Conservation (phyloP, 805 yeast genomes). For the Candida insectalens region DNA sequence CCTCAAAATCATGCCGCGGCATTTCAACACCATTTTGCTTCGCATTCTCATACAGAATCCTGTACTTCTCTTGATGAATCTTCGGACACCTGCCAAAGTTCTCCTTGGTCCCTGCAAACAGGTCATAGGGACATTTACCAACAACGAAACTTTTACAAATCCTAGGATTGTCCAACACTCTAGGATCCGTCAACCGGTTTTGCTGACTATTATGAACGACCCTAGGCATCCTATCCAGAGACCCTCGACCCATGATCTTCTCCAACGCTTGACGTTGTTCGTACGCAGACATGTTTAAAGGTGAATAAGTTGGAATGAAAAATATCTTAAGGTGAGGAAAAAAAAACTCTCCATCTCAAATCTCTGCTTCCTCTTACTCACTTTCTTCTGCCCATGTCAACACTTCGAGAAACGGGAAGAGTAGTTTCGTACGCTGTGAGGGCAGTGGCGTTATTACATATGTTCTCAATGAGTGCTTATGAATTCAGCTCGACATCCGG, state of each 20-base stretch:
- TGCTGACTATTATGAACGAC: constrained; percentile 3
- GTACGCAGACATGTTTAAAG: constrained; percentile 33
- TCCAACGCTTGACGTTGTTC: constrained; percentile 70
- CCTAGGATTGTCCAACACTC: constrained; percentile 39
- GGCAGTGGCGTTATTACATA: constrained; percentile 57
- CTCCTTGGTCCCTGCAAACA: constrained; percentile 74
- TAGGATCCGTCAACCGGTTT: constrained; percentile 11
- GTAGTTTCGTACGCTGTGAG: constrained; percentile 34
- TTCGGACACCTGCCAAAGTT: constrained; percentile 74
- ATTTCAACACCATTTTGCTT: constrained; percentile 25
- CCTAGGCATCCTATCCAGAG: constrained; percentile 22
- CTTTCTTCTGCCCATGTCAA: not conserved
- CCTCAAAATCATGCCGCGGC: constrained; percentile 33
- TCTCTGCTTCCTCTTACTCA: not conserved
- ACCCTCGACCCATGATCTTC: constrained; percentile 69
- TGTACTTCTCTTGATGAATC: constrained; percentile 65
- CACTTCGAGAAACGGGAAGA: constrained; percentile 5
- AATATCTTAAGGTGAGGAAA: not conserved
- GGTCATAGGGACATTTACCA: constrained; percentile 79
- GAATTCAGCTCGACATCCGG: constrained; percentile 61
- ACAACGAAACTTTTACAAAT: constrained; percentile 79
- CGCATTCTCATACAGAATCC: constrained; percentile 53
- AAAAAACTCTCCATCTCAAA: not conserved
- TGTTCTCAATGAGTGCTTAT: constrained; percentile 23
- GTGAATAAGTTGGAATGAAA: not conserved